Evolutionary conservation across 2,329 filamentous ascomycete species (phyloP).

Genomic region (Alternaria ventricosa): DNA sequence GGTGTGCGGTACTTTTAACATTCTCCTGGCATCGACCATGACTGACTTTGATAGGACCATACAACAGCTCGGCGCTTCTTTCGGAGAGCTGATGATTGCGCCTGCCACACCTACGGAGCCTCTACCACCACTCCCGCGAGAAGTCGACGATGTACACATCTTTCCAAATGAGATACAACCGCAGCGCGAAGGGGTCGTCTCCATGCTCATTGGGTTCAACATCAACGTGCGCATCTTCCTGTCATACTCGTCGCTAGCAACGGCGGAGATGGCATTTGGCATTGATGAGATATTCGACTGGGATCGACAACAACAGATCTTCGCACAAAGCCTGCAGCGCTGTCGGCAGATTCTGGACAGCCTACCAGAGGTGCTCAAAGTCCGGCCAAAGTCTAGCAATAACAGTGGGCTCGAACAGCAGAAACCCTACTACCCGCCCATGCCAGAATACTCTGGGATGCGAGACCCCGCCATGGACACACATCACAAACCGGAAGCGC

Average conservation of each 20-base stretch:
- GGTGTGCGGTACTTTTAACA: constrained; percentile 65
- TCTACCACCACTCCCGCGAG: constrained; percentile 79
- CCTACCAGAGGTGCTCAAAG: constrained; percentile 72
- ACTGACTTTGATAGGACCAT: constrained; percentile 65
- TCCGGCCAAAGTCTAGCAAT: constrained; percentile 55
- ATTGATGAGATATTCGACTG: constrained; percentile 77
- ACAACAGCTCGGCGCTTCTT: constrained; percentile 75
- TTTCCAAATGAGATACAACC: constrained; percentile 71
- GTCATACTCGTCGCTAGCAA: constrained; percentile 78
- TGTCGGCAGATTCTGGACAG: constrained; percentile 73
- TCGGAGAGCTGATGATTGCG: constrained; percentile 75
- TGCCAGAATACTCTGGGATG: constrained; percentile 43
- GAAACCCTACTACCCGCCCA: constrained; percentile 46
- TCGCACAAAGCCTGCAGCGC: constrained; percentile 72
- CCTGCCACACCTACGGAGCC: constrained; percentile 77
- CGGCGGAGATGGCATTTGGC: constrained; percentile 83
- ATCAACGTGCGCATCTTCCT: constrained; percentile 78
- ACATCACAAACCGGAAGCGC: constrained; percentile 34
- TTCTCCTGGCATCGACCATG: neutral
- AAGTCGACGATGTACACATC: constrained; percentile 85
- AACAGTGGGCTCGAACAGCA: constrained; percentile 32
- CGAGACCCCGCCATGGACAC: constrained; percentile 33
- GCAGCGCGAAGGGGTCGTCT: constrained; percentile 72
- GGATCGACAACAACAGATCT: constrained; percentile 75
- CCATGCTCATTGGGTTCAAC: constrained; percentile 80